A percentile compares a stretch with the other conserved stretches of the same genome.
These are phyloP conservation scores for Chenopodium quinoa DNA, from an alignment of 148 eudicot species.

Conservation along the genomic window DNA sequence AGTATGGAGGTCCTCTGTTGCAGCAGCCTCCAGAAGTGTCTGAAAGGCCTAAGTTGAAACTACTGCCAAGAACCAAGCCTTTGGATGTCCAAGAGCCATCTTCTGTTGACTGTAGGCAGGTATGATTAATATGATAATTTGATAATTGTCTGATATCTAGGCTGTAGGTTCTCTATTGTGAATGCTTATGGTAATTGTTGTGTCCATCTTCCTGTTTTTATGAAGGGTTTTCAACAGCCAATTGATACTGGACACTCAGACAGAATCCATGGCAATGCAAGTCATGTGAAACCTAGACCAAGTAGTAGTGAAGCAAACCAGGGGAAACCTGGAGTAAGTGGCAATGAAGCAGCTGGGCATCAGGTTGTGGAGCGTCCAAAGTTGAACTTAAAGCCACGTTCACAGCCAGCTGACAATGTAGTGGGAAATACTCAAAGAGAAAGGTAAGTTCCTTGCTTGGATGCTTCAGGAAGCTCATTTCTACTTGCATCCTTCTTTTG, in stretches of 20 bases:
- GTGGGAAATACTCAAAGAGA: conserved; percentile 39
- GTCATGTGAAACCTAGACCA: conserved; percentile 37
- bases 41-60: conserved; percentile 73
- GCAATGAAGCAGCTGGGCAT: conserved; percentile 37
- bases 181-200: not conserved
- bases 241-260: conserved; percentile 34
- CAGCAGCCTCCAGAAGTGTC: conserved; percentile 38
- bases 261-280: conserved; percentile 27
- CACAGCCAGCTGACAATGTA: conserved; percentile 51
- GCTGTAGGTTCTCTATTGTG: not conserved
- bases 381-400: conserved; percentile 73
- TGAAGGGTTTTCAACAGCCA: conserved; percentile 42
- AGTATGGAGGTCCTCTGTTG: conserved; percentile 32
- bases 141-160: not conserved
- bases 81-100: conserved; percentile 46
- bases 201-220: not conserved
- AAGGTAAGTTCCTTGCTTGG: conserved; percentile 41
- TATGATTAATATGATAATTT: conserved; percentile 13
- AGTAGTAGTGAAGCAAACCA: conserved; percentile 32
- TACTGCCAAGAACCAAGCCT: conserved; percentile 81
- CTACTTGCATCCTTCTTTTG: not conserved
- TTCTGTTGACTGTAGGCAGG: conserved; percentile 53
- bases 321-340: conserved; percentile 34
- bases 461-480: not conserved
- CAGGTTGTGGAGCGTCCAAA: conserved; percentile 69